phyloP scores from a whole-genome alignment of 352 stramenopile genomes.

The Pythium plurisporium region DNA sequence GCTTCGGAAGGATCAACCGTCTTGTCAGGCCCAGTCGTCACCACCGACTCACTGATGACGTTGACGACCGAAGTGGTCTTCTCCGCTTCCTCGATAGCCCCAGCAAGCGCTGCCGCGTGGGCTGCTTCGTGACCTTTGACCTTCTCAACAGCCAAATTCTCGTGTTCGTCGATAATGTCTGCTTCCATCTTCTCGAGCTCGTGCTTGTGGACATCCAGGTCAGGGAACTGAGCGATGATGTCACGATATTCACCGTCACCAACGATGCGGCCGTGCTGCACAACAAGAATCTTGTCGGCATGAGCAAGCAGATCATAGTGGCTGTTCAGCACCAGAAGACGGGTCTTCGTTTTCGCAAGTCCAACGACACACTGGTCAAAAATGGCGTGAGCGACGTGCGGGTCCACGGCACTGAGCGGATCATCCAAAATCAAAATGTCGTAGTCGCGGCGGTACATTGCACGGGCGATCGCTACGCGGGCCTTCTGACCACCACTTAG shows the following conservation, averaged over 20 bases:
- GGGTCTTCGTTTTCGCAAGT: conserved; percentile 33
- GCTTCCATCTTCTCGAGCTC: not conserved
- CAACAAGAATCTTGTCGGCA: conserved; percentile 29
- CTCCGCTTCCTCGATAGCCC: not conserved
- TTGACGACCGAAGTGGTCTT: not conserved
- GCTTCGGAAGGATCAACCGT: not conserved
- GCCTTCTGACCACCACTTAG: conserved; percentile 37
- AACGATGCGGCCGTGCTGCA: conserved; percentile 25
- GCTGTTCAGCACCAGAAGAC: conserved; percentile 81
- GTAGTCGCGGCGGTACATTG: conserved; percentile 29
- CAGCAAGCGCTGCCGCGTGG: conserved; percentile 1
- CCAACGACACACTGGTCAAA: conserved; percentile 35
- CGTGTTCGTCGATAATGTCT: conserved; percentile 14
- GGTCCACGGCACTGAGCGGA: conserved; percentile 37
- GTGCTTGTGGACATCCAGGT: conserved; percentile 6
- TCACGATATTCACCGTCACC: conserved; percentile 24
- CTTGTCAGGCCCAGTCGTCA: conserved; percentile 1
- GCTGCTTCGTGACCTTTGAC: conserved; percentile 16
- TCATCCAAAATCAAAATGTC: conserved; percentile 45
- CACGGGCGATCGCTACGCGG: conserved; percentile 28
- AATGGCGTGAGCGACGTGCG: conserved; percentile 36
- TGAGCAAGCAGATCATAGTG: conserved; percentile 28
- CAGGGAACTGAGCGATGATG: conserved; percentile 23
- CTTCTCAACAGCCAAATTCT: conserved; percentile 12
- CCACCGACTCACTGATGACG: not conserved